Percentiles rank a stretch among this genome's conserved stretches.
phyloP scores from a whole-genome alignment of 1,284 basidiomycete species.

The Ustilago esculenta region DNA sequence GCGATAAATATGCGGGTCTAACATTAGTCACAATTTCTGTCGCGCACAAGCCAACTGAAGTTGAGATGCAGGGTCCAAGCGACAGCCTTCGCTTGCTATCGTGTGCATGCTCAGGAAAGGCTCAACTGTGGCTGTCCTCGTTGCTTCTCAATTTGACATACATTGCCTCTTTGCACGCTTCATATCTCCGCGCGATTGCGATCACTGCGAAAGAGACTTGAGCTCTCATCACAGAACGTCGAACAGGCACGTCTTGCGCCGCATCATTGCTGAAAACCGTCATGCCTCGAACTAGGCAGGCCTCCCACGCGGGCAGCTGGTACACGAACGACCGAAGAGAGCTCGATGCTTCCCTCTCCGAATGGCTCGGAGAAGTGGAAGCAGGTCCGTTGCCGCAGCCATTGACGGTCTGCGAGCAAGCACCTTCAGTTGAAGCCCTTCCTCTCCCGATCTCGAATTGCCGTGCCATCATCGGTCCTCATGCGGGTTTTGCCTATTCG shows the following conservation, averaged over 20 bases:
- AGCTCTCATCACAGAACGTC: too few relatives aligned
- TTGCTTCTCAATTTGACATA: too few relatives aligned
- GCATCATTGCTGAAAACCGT: not conserved
- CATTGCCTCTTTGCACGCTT: too few relatives aligned
- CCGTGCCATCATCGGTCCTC: constrained; percentile 96
- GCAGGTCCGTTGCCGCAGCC: constrained; percentile 11
- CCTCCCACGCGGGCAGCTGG: constrained; percentile 91
- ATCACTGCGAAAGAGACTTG: too few relatives aligned
- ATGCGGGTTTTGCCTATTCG: constrained; percentile 95
- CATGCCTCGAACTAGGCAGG: constrained; percentile 66
- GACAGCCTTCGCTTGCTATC: not conserved
- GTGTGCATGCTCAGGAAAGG: not conserved
- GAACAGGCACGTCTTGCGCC: too few relatives aligned
- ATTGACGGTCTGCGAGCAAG: constrained; percentile 6
- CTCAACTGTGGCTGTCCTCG: not conserved
- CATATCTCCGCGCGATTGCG: too few relatives aligned
- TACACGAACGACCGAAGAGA: constrained; percentile 77
- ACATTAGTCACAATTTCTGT: not conserved
- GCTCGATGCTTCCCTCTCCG: constrained; percentile 23
- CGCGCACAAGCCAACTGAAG: constrained; percentile 18
- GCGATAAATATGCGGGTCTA: not conserved
- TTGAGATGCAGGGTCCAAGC: constrained; percentile 41
- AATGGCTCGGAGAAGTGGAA: constrained; percentile 32
- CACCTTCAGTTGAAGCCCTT: constrained; percentile 66
- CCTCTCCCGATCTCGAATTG: constrained; percentile 77